Conservation (phyloP, 371 early-diverging fungal genomes). For the Mucor irregularis region DNA sequence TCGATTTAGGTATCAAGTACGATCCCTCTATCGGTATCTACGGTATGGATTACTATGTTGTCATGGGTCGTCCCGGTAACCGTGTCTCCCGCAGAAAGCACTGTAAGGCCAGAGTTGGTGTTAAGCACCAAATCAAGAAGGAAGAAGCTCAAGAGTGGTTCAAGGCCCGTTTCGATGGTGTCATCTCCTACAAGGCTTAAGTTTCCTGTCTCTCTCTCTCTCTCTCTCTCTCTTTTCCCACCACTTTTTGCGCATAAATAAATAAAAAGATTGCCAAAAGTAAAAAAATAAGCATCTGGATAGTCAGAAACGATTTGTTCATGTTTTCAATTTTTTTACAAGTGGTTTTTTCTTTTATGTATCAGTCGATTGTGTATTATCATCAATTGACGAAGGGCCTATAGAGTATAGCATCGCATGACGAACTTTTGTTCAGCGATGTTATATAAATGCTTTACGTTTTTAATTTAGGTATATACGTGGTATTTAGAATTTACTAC, state of each 20-base stretch:
- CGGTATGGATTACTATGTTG: constrained; percentile 98
- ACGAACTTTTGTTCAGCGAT: no score
- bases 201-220: not conserved
- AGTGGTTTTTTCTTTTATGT: not conserved
- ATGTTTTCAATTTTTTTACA: not conserved
- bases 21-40: constrained; percentile 99
- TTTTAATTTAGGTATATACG: no score
- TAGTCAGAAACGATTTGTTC: not conserved
- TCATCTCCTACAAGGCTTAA: constrained; percentile 18
- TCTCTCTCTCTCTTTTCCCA: no score
- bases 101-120: constrained; percentile 85
- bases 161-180: constrained; percentile 24
- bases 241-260: not conserved
- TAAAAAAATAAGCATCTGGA: not conserved
- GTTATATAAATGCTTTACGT: no score
- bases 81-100: constrained; percentile 97
- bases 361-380: no score
- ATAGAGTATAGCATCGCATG: no score
- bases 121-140: constrained; percentile 93
- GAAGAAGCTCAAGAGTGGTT: constrained; percentile 24
- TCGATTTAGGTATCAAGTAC: constrained; percentile 99
- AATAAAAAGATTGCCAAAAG: not conserved
- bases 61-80: constrained; percentile 97
- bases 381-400: no score
- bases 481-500: no score